phyloP scores from a whole-genome alignment of 2,329 filamentous ascomycete species.

The Diplodia intermedia region DNA sequence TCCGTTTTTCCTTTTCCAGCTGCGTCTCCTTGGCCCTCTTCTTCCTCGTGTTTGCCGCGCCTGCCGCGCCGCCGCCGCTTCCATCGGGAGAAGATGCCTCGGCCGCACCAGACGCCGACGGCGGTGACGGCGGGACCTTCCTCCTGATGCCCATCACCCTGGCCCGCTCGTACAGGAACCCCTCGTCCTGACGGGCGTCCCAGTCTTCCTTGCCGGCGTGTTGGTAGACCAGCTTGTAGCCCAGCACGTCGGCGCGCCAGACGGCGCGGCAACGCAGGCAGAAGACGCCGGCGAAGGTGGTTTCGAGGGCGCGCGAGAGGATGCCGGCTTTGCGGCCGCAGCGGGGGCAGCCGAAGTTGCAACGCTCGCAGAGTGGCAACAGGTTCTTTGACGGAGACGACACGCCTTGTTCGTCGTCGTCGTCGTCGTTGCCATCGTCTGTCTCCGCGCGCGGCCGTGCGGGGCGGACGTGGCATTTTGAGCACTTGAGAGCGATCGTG shows the following conservation, averaged over 20 bases:
- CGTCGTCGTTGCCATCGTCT: not conserved
- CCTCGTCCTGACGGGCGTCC: not conserved
- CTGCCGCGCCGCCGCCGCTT: too few species aligned
- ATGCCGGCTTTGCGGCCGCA: slow-evolving; percentile 41
- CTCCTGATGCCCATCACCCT: not conserved
- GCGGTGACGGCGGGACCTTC: not conserved
- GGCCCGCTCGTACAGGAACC: not conserved
- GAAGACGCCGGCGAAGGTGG: slow-evolving; percentile 34
- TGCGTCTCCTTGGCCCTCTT: not conserved
- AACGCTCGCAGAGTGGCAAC: slow-evolving; percentile 48
- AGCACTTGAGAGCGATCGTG: slow-evolving; percentile 40
- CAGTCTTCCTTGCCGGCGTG: not conserved
- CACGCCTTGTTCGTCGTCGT: not conserved
- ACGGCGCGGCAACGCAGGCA: not conserved
- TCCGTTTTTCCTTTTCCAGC: not conserved
- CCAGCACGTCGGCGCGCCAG: slow-evolving; percentile 29
- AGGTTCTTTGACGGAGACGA: not conserved
- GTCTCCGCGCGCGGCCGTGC: slow-evolving; percentile 38
- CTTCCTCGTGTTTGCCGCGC: not conserved
- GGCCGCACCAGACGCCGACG: not conserved
- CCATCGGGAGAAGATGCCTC: not conserved
- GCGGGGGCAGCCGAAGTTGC: slow-evolving; percentile 52
- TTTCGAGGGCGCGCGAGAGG: slow-evolving; percentile 34
- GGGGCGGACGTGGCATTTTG: slow-evolving; percentile 41
- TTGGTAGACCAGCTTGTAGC: slow-evolving; percentile 12